Evolutionary conservation across 169 alveolate species (phyloP).

Genomic region (Plasmodium vivax): DNA sequence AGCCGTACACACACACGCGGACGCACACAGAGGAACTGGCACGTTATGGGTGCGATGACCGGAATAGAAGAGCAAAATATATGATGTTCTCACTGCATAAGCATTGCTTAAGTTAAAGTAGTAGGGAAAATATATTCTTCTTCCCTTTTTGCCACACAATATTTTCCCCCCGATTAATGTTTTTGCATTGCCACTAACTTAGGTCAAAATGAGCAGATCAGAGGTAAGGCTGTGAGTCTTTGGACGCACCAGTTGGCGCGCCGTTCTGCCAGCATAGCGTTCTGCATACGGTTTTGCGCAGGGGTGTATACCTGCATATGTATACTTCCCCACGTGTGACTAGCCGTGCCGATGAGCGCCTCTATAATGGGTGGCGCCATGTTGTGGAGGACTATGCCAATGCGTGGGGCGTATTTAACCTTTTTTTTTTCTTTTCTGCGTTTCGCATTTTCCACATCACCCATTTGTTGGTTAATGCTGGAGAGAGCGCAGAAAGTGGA

Average conservation of each 20-base stretch:
- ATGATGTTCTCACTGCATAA: slow-evolving; percentile 11
- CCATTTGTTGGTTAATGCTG: neutral
- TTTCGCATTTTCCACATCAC: neutral
- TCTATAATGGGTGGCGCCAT: neutral
- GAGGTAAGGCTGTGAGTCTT: slow-evolving; percentile 35
- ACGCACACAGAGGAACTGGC: slow-evolving; percentile 20
- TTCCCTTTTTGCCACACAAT: neutral
- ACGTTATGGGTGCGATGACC: neutral
- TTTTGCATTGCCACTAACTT: slow-evolving; percentile 1
- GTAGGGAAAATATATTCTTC: neutral
- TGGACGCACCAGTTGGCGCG: neutral
- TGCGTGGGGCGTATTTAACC: neutral
- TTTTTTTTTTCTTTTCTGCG: neutral
- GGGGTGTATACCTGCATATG: neutral
- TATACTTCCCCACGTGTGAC: neutral
- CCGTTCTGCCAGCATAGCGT: neutral
- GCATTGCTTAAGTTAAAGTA: slow-evolving; percentile 1
- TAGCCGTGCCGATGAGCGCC: neutral
- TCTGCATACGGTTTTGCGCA: neutral
- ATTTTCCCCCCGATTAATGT: slow-evolving; percentile 3
- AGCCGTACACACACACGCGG: neutral
- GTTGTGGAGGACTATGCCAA: neutral
- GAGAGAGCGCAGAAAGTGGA: neutral
- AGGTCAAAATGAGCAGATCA: slow-evolving; percentile 28
- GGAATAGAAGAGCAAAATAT: neutral